Percentiles rank a stretch among this genome's conserved stretches.
Evolutionary conservation across 2,329 filamentous ascomycete species (phyloP).

Genomic region (Lachnellula suecica): DNA sequence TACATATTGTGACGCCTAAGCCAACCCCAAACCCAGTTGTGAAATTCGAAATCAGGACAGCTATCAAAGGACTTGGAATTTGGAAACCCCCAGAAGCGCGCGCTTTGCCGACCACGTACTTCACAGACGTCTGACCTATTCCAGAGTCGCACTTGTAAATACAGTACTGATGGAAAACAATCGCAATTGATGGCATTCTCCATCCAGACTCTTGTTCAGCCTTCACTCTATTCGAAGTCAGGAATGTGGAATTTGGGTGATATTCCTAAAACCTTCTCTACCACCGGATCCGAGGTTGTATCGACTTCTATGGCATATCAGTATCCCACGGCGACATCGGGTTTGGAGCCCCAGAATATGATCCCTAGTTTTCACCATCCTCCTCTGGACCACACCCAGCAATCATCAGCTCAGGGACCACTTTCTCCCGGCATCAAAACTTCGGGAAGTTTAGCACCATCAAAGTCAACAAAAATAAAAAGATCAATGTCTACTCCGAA

Average conservation of each 20-base stretch:
- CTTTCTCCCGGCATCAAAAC: slow-evolving; percentile 22
- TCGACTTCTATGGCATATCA: slow-evolving; percentile 30
- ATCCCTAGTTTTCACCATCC: slow-evolving; percentile 29
- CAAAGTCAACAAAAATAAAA: slow-evolving; percentile 37
- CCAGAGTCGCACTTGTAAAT: background rate
- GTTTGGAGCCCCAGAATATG: slow-evolving; percentile 27
- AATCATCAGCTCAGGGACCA: slow-evolving; percentile 19
- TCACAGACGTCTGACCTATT: background rate
- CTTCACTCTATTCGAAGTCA: slow-evolving; percentile 28
- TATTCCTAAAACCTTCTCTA: slow-evolving; percentile 22
- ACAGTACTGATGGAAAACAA: slow-evolving; percentile 20
- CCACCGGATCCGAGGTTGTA: slow-evolving; percentile 22
- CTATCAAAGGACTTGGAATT: background rate
- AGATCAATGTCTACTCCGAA: slow-evolving; percentile 51
- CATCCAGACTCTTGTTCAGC: slow-evolving; percentile 30
- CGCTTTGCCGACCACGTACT: background rate
- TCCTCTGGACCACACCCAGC: slow-evolving; percentile 20
- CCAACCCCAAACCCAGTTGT: slow-evolving; percentile 3
- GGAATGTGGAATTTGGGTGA: slow-evolving; percentile 32
- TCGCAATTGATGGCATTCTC: slow-evolving; percentile 35
- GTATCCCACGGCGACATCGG: slow-evolving; percentile 26
- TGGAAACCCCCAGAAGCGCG: background rate
- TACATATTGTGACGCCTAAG: slow-evolving; percentile 3
- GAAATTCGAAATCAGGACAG: background rate
- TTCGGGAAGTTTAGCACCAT: slow-evolving; percentile 9